Conservation (phyloP, 2,329 filamentous ascomycete species). For the Venturiaceae sp. region DNA sequence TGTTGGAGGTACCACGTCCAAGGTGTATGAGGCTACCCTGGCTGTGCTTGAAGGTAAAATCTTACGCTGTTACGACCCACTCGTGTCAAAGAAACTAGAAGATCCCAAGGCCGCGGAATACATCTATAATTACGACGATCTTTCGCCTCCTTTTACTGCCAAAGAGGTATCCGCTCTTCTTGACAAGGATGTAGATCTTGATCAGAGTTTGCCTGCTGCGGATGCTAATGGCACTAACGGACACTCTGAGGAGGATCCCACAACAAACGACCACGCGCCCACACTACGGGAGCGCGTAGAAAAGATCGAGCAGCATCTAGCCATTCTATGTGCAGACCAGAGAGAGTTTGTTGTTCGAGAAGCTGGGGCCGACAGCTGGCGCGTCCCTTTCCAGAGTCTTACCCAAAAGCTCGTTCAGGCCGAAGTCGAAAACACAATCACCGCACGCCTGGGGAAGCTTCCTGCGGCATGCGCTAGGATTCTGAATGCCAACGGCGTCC, state of each 20-base stretch:
- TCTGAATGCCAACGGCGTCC: conserved; percentile 74
- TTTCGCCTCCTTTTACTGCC: conserved; percentile 23
- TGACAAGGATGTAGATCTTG: conserved; percentile 29
- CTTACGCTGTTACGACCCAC: conserved; percentile 54
- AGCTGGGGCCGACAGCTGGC: conserved; percentile 66
- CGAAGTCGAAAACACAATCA: conserved; percentile 75
- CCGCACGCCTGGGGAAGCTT: conserved; percentile 63
- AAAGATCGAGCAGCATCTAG: conserved; percentile 61
- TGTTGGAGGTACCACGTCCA: conserved; percentile 63
- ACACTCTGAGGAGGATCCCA: conserved; percentile 12
- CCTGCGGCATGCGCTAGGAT: conserved; percentile 80
- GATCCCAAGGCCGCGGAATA: background rate
- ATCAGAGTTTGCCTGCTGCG: conserved; percentile 17
- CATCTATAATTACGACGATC: conserved; percentile 19
- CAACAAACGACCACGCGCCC: conserved; percentile 15
- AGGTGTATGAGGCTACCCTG: conserved; percentile 69
- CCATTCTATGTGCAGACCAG: conserved; percentile 60
- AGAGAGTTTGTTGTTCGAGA: conserved; percentile 60
- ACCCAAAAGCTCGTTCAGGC: conserved; percentile 60
- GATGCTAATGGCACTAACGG: conserved; percentile 12
- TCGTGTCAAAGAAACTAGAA: conserved; percentile 13
- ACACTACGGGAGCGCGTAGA: background rate
- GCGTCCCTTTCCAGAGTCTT: conserved; percentile 69
- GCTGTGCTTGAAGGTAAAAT: conserved; percentile 59
- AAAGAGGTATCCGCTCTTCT: conserved; percentile 32